phyloP scores from a whole-genome alignment of 2,329 filamentous ascomycete genomes.

The Epichloe gansuensis region DNA sequence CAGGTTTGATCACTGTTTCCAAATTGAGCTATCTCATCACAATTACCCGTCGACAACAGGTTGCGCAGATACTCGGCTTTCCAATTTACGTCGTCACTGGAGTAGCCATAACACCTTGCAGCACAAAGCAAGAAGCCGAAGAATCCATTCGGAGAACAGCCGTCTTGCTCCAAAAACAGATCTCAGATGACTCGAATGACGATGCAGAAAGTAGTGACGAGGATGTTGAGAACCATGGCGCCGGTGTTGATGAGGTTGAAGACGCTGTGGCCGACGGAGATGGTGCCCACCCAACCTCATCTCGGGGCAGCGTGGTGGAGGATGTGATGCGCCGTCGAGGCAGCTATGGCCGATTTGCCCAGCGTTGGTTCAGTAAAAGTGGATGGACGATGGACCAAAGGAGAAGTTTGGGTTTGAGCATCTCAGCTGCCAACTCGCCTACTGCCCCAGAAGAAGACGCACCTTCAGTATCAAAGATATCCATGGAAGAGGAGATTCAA shows the following conservation, averaged over 20 bases:
- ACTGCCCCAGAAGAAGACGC: conserved; percentile 10
- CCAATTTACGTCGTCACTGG: conserved; percentile 81
- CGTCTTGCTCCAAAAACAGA: conserved; percentile 24
- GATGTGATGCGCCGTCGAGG: conserved; percentile 78
- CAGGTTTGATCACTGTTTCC: conserved; percentile 75
- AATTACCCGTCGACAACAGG: conserved; percentile 75
- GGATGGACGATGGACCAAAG: conserved; percentile 66
- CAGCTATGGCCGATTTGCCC: conserved; percentile 77
- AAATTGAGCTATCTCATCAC: conserved; percentile 73
- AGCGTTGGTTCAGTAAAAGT: conserved; percentile 79
- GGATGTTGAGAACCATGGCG: conserved; percentile 22
- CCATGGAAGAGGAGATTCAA: conserved; percentile 27
- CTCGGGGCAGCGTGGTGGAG: conserved; percentile 58
- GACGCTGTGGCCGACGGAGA: conserved; percentile 23
- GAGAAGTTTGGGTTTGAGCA: conserved; percentile 55
- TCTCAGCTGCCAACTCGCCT: conserved; percentile 14
- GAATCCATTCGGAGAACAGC: conserved; percentile 54
- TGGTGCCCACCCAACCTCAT: conserved; percentile 20
- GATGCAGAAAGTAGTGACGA: conserved; percentile 37
- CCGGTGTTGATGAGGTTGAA: conserved; percentile 31
- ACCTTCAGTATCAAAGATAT: conserved; percentile 14
- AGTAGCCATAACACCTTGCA: conserved; percentile 79
- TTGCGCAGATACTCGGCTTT: conserved; percentile 71
- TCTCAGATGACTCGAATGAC: conserved; percentile 27
- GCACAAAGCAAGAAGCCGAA: conserved; percentile 60